A percentile compares a stretch with the other conserved stretches of the same genome.
These are phyloP conservation scores for Penicillium polonicum DNA, from an alignment of 2,329 filamentous ascomycete genomes.

Conservation along the genomic window DNA sequence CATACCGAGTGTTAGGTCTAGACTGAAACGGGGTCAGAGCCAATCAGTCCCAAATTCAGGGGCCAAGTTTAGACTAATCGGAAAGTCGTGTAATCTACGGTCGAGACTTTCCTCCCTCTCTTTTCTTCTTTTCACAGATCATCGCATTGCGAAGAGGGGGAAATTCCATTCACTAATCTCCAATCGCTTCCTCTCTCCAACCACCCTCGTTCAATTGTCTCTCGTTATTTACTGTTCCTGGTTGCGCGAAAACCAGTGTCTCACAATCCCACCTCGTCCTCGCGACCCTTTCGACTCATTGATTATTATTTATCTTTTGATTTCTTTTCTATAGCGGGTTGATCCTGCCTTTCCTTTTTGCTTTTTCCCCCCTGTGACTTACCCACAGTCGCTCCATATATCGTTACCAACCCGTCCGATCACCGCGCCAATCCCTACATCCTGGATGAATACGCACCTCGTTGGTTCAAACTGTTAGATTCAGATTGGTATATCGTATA, in stretches of 20 bases:
- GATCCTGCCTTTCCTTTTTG: conserved; percentile 15
- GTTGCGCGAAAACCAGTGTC: conserved; percentile 3
- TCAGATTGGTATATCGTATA: conserved; percentile 2
- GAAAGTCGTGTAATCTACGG: background rate
- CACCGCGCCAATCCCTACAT: conserved; percentile 2
- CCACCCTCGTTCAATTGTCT: conserved; percentile 1
- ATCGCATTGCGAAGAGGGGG: conserved; percentile 7
- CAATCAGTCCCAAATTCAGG: conserved; percentile 23
- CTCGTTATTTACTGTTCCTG: conserved; percentile 2
- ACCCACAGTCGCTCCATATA: conserved; percentile 1
- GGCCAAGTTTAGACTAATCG: conserved; percentile 9
- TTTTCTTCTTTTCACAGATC: conserved; percentile 5
- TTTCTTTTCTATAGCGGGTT: conserved; percentile 17
- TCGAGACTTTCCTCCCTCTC: conserved; percentile 15
- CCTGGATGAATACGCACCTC: conserved; percentile 7
- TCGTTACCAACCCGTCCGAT: conserved; percentile 10
- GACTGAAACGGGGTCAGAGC: conserved; percentile 21
- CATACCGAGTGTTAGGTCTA: conserved; percentile 13
- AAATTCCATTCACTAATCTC: conserved; percentile 4
- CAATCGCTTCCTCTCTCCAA: conserved; percentile 6
- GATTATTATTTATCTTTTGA: background rate
- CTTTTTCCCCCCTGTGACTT: background rate
- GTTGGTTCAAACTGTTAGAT: background rate
- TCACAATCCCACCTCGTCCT: background rate
- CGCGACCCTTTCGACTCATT: conserved; percentile 1